These are phyloP conservation scores for Sugiyamaella neomexicana DNA, from an alignment of 1,139 yeast species.

Conservation along the genomic window DNA sequence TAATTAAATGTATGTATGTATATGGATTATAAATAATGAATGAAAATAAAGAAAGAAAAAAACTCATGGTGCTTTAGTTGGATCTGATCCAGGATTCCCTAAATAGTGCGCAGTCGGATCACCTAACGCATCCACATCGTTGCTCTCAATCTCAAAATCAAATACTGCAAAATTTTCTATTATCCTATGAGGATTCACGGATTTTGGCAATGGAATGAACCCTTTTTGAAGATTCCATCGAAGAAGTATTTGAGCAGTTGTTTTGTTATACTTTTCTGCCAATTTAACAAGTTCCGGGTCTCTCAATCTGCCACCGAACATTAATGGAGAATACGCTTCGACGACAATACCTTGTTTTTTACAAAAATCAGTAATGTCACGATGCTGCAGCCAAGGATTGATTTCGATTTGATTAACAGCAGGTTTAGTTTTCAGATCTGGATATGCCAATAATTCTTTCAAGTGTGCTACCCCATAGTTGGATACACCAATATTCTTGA, in stretches of 20 bases:
- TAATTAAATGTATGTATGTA: background rate
- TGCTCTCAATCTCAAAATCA: constrained; percentile 50
- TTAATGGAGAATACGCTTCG: constrained; percentile 72
- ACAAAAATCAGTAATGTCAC: constrained; percentile 58
- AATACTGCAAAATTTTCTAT: constrained; percentile 48
- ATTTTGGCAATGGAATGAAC: constrained; percentile 70
- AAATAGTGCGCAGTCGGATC: constrained; percentile 35
- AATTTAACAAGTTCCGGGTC: constrained; percentile 50
- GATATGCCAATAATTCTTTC: constrained; percentile 40
- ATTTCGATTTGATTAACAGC: constrained; percentile 54
- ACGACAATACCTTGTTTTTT: constrained; percentile 50
- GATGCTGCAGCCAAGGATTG: constrained; percentile 58
- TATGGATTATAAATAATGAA: constrained; percentile 1
- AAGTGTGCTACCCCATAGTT: constrained; percentile 45
- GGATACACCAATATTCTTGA: constrained; percentile 47
- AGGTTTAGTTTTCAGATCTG: constrained; percentile 45
- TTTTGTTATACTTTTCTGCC: constrained; percentile 43
- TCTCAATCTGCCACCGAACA: constrained; percentile 56
- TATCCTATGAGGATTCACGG: constrained; percentile 55
- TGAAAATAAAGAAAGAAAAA: too few species aligned
- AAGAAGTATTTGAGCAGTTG: constrained; percentile 48
- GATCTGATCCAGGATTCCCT: constrained; percentile 21
- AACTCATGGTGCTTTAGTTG: constrained; percentile 19
- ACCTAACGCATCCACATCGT: constrained; percentile 39
- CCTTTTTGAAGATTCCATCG: constrained; percentile 46